Evolutionary conservation across 805 yeast genomes (phyloP), one percentile per base, ranked within the genome.

Genomic region (Teunomyces barrocoloradensis): DNA sequence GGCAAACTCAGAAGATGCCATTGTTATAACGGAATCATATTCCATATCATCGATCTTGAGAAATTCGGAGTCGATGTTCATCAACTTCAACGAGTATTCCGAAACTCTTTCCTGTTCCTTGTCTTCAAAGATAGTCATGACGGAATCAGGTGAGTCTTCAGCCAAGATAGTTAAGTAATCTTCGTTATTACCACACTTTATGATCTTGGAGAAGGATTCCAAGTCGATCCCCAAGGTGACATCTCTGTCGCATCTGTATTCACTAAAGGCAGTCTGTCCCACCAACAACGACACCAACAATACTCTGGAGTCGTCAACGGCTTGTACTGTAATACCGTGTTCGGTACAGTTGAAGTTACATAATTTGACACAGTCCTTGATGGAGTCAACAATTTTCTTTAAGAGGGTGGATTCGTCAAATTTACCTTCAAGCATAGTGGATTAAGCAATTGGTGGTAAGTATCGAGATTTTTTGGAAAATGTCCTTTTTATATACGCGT

Each of bases 291-390:
- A 87, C 35, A 92, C 96, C 54, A 94, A 79, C 53, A 91, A 80
- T 49, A 94, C 97, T 77, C 97, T 89, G 23, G 99, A 90, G 65
- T 90, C 95, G 71, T 94, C 99, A 57, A 94, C 94, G 23, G 99
- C 98, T 75, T 94, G 98, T 18, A 95, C 92, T 9, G 95, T 86
- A 61, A 94, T 85, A 56, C 99, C 99, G 53, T 83, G 80, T 67
- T 88, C 94, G n/a, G 95, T 82, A 74, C 97, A 94, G 75, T 90
- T 94, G 78, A 94, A 89, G 78, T 94, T 94, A 75, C 97, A 94
- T 59, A 91, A 79, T 61, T 88, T 89, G 53, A 94, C 97, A 63
- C 96, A 85, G 64, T 94, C 99, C 65, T 89, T 88, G 66, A 92
- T 87, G 49, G 98, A 84, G 58, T 94, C 99, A 60, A 91, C 86